Evolutionary conservation across 768 basidiomycete species (phyloP).

Genomic region (Suillus spraguei): DNA sequence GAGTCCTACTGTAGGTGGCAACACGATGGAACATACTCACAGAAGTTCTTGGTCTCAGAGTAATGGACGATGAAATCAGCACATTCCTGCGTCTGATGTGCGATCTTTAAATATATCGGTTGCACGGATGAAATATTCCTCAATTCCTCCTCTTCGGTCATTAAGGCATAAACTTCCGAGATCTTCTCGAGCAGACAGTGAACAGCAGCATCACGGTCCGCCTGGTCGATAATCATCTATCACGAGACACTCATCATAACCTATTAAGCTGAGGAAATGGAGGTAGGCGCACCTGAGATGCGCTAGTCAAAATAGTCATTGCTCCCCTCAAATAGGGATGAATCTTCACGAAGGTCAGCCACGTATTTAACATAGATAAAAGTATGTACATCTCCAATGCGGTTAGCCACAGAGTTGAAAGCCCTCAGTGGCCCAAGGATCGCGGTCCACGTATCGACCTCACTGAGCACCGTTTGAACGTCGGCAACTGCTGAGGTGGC

Average conservation of each 20-base stretch:
- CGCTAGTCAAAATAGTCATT: slow-evolving; percentile 4
- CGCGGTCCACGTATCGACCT: not conserved
- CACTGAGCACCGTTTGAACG: not conserved
- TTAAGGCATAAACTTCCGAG: slow-evolving; percentile 9
- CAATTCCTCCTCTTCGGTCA: slow-evolving; percentile 1
- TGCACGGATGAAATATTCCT: slow-evolving; percentile 3
- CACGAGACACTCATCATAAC: not conserved
- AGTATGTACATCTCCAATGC: not conserved
- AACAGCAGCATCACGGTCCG: slow-evolving; percentile 6
- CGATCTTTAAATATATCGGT: slow-evolving; percentile 5
- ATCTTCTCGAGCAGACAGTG: slow-evolving; percentile 11
- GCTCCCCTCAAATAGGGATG: slow-evolving; percentile 13
- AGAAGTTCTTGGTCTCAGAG: slow-evolving; percentile 14
- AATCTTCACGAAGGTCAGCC: not conserved
- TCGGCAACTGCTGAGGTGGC: not conserved
- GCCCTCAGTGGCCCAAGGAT: not conserved
- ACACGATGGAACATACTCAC: not conserved
- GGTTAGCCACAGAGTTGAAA: not conserved
- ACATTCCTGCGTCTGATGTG: slow-evolving; percentile 13
- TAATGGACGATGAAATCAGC: slow-evolving; percentile 14
- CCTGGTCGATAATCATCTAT: slow-evolving; percentile 9
- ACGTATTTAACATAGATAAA: not conserved
- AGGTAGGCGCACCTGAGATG: slow-evolving; percentile 9
- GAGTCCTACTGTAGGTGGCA: not conserved
- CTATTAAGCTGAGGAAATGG: not conserved